Evolutionary conservation across 352 stramenopile species (phyloP), one percentile per base, ranked within the genome.

Genomic region (Elongisporangium prolatum): DNA sequence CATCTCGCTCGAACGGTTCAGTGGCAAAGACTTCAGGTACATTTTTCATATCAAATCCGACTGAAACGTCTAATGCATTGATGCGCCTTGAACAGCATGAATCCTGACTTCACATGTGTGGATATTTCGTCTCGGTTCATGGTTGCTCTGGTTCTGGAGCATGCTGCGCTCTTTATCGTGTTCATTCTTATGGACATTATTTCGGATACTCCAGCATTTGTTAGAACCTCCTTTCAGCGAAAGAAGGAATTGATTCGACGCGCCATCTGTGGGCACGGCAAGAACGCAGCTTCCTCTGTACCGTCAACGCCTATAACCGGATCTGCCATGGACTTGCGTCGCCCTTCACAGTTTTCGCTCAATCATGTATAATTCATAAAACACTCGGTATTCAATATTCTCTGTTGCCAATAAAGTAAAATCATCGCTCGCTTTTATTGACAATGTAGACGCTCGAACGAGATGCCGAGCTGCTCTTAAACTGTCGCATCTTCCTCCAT

Each of bases 241-340:
- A 95, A 95, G 51, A 92, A 92, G 34, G 85, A 95, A 63, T 70
- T 93, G 16, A 92, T 95, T 50, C 74, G 83, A 57, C 77, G 83
- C 50, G 83, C 83, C n/a, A 89, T 95, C n/a, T 89, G 80, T 51
- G 81, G 80, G 0, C 80, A 89, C 51, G 68, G 75, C 11, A 85
- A 80, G 56, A 70, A 69, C 50, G 60, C 64, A 11, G 14, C 28
- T 14, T 53, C 63, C 11, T 65, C 64, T 1, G 40, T 59, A 22
- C 53, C 61, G 3, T 60, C 62, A 10, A 67, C 65, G 3, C 62
- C 65, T 14, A 63, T 57, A 40, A 40, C 9, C 28, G 28, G 28
- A 40, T 40, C 28, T 40, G 28, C 28, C 4, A 40, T 40, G 4
- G 28, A 40, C 28, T 13, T 40, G 4, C 28, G 14, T 40, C 28